Percentiles rank a stretch among this genome's conserved stretches.
Evolutionary conservation across 2,329 filamentous ascomycete species (phyloP).

Genomic region (Ophiostoma populinum): DNA sequence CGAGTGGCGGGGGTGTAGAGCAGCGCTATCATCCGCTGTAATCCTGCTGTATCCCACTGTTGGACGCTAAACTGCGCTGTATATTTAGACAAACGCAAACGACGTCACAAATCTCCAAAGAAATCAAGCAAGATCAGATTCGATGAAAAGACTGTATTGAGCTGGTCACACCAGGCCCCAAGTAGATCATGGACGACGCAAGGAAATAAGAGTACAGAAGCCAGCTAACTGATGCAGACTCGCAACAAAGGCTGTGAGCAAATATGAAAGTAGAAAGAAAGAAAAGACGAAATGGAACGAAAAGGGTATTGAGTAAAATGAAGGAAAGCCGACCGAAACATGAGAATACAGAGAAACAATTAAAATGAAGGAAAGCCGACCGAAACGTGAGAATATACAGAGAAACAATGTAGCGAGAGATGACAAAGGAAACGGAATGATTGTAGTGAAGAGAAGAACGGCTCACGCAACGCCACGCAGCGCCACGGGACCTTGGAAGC

Average conservation of each 20-base stretch:
- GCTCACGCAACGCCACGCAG: not conserved
- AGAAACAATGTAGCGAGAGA: not conserved
- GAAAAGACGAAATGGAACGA: not conserved
- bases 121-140: not conserved
- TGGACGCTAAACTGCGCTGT: no score
- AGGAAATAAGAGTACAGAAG: no score
- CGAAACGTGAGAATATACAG: not conserved
- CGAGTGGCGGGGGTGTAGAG: conserved; percentile 1
- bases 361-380: not conserved
- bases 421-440: not conserved
- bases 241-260: no score
- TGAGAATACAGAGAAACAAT: not conserved
- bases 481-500: conserved; percentile 6
- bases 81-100: not conserved
- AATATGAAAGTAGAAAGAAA: not conserved
- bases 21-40: not conserved
- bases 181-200: no score
- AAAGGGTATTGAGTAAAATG: conserved; percentile 7
- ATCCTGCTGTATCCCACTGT: no score
- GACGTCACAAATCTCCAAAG: conserved; percentile 6
- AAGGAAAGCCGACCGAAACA: not conserved
- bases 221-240: not conserved
- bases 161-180: no score
- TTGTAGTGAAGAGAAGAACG: not conserved
- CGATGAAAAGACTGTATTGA: not conserved